phyloP scores from a whole-genome alignment of 768 basidiomycete genomes.

The Mycena rebaudengoi region DNA sequence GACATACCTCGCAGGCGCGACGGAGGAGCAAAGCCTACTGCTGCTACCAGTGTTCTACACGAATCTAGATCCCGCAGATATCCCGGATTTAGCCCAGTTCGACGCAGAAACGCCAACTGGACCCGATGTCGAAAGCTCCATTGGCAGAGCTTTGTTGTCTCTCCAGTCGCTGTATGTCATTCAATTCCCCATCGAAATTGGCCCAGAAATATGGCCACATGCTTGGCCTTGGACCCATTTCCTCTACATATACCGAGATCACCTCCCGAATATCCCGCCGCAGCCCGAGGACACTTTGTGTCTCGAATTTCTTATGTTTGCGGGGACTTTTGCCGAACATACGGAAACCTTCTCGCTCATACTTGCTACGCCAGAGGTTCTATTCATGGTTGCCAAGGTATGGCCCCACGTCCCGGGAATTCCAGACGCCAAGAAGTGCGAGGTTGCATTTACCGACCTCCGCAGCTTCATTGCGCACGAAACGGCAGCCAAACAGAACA shows the following conservation, averaged over 20 bases:
- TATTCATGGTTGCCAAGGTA: neutral
- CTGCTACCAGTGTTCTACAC: neutral
- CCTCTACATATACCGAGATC: neutral
- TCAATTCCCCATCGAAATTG: neutral
- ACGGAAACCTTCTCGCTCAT: neutral
- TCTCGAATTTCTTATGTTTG: constrained; percentile 7
- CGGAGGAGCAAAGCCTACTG: neutral
- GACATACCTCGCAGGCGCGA: neutral
- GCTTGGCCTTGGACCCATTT: neutral
- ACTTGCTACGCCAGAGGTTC: neutral
- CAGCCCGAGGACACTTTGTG: neutral
- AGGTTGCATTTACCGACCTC: neutral
- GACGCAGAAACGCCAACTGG: neutral
- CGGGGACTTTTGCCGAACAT: neutral
- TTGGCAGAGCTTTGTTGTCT: constrained; percentile 1
- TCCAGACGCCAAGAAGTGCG: neutral
- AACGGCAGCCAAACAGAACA: neutral
- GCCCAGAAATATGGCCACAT: neutral
- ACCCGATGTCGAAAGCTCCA: neutral
- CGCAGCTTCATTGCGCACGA: neutral
- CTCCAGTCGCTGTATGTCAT: neutral
- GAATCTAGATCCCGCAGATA: neutral
- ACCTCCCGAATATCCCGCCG: neutral
- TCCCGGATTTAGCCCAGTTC: neutral
- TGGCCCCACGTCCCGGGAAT: neutral